Base-by-base conservation (phyloP, 2,329 filamentous ascomycete species). In the Beauveria scarabaeidicola region DNA sequence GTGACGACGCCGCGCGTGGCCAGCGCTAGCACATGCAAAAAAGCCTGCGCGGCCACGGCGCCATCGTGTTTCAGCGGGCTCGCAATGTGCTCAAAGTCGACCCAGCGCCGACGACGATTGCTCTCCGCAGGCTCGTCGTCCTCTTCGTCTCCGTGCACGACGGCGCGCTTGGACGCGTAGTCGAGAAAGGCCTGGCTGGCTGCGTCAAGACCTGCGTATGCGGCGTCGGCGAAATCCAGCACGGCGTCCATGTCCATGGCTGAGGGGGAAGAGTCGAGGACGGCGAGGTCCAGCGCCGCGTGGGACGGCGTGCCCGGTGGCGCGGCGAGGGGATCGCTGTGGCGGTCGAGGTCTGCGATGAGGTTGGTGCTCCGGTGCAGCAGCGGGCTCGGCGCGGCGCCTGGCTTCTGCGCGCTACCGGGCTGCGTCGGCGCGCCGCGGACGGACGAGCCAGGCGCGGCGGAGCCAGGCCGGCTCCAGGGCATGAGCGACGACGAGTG, bases 21-120 rank as follows among this genome's bases (percentile, higher is more conserved):
- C 47, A 94, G 78, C 11, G 81, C 78, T 15, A 95, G 79, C 2
- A 90, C 78, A 69, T 94, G 89, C 73, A 88, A 83, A 68, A 90
- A 87, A 0, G 85, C 90, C 69, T 91, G 88, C 2, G 88, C 85
- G 9, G 87, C 89, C 13, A 90, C 84, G 32, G 82, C 75, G 40
- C 77, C 79, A 32, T 81, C 83, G 46, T 75, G 74, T 51, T 77
- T 72, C 10, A 68, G 68, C 0, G 84, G 80, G n/a, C 82, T 78
- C 48, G 94, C 82, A 10, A 96, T 73, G 52, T 84, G 75, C 50
- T 87, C 83, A 67, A 97, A 95, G 0, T 79, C 74, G 46, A 94
- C 75, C 72, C 78, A 83, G 17, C 68, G 71, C 11, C 73, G 70
- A 46, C 65, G 71, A 11, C 73, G 70, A 46, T 64, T 69, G 43